Evolutionary conservation across 2,329 filamentous ascomycete genomes (phyloP).

Genomic region (Pestalotiopsis sp.): DNA sequence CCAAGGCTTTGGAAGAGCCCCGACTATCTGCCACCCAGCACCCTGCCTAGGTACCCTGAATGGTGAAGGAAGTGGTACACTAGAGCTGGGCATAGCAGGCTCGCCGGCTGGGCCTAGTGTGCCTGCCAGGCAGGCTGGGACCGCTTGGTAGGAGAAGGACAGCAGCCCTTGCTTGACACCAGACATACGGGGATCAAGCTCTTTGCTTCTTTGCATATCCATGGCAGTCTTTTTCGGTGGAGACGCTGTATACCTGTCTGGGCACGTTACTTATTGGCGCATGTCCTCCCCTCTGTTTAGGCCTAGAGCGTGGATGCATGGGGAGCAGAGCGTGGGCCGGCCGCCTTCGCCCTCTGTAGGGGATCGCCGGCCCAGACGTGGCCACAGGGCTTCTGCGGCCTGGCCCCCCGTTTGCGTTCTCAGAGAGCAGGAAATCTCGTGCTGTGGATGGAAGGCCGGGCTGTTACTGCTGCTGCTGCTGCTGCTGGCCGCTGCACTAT

Average conservation of each 20-base stretch:
- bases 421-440: neutral
- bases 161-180: neutral
- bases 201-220: conserved; percentile 1
- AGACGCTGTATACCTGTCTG: neutral
- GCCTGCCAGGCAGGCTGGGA: too few species aligned
- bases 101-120: too few species aligned
- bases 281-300: too few species aligned
- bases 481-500: too few species aligned
- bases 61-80: neutral
- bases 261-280: too few species aligned
- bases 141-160: too few species aligned
- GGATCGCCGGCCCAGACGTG: neutral
- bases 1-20: neutral
- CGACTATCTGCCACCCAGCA: neutral
- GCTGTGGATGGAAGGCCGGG: too few species aligned
- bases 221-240: neutral
- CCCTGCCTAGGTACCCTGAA: neutral
- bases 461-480: too few species aligned
- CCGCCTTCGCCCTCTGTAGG: neutral
- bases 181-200: neutral
- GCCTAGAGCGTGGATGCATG: too few species aligned
- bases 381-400: neutral
- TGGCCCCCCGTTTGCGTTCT: neutral
- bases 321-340: too few species aligned
- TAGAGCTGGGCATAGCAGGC: neutral